These are phyloP conservation scores for Aureobasidium melanogenum DNA, from an alignment of 2,329 filamentous ascomycete genomes.

Conservation along the genomic window DNA sequence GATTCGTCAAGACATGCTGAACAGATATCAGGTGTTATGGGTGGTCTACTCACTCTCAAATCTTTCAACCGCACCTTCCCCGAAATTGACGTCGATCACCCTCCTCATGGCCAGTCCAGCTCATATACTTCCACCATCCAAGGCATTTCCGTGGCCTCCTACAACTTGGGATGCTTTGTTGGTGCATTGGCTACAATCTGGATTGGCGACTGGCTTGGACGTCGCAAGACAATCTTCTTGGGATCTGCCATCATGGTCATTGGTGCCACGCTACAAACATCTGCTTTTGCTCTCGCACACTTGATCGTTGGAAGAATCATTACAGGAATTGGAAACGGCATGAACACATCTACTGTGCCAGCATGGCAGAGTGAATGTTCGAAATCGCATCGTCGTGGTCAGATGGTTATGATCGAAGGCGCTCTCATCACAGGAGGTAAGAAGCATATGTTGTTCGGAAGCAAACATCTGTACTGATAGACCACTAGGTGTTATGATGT, in stretches of 20 bases:
- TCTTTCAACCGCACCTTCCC: conserved; percentile 36
- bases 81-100: conserved; percentile 26
- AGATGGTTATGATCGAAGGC: conserved; percentile 46
- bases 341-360: conserved; percentile 45
- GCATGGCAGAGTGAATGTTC: conserved; percentile 45
- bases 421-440: conserved; percentile 39
- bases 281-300: conserved; percentile 35
- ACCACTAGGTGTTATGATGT: conserved; percentile 30
- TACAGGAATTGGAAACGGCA: conserved; percentile 42
- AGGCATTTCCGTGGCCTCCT: conserved; percentile 35
- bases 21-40: conserved; percentile 30
- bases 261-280: conserved; percentile 40
- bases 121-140: conserved; percentile 19
- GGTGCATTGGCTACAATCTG: conserved; percentile 42
- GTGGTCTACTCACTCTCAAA: conserved; percentile 34
- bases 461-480: not conserved
- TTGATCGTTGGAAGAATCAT: conserved; percentile 44
- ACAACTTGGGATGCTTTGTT: conserved; percentile 42
- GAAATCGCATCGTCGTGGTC: conserved; percentile 41
- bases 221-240: conserved; percentile 41
- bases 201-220: conserved; percentile 40
- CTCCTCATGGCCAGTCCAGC: conserved; percentile 7
- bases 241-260: conserved; percentile 42
- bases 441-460: not conserved
- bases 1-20: not conserved